phyloP scores from a whole-genome alignment of 192 early-diverging fungal genomes.

The Backusella tarrabulga region DNA sequence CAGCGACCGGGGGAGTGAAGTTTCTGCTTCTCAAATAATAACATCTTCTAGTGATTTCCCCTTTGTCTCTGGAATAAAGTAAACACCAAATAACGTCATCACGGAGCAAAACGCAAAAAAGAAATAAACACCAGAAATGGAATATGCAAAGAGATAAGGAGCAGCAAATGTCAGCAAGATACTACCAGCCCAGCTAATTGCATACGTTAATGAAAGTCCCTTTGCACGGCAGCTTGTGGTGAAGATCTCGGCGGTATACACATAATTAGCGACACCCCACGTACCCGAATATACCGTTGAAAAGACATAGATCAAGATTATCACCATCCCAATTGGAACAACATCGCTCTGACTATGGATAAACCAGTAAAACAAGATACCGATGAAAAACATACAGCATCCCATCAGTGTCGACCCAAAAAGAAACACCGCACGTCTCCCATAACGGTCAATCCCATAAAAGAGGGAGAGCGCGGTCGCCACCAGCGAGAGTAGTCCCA shows the following conservation, averaged over 20 bases:
- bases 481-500: slow-evolving; percentile 61
- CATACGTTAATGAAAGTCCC: slow-evolving; percentile 26
- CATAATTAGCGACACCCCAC: slow-evolving; percentile 23
- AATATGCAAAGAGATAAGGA: slow-evolving; percentile 31
- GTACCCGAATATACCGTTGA: slow-evolving; percentile 20
- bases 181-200: slow-evolving; percentile 26
- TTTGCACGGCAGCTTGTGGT: slow-evolving; percentile 32
- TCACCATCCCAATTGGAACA: slow-evolving; percentile 6
- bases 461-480: slow-evolving; percentile 79
- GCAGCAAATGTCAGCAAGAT: slow-evolving; percentile 31
- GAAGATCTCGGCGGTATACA: slow-evolving; percentile 25
- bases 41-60: slow-evolving; percentile 67
- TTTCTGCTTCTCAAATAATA: no score
- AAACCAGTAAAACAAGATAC: slow-evolving; percentile 29
- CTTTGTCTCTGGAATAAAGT: slow-evolving; percentile 80
- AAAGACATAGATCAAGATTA: slow-evolving; percentile 31
- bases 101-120: slow-evolving; percentile 33
- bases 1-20: no score
- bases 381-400: slow-evolving; percentile 60
- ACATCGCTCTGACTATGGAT: not conserved
- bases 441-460: slow-evolving; percentile 67
- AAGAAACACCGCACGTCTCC: slow-evolving; percentile 71
- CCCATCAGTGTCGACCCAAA: slow-evolving; percentile 66
- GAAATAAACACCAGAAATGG: slow-evolving; percentile 34
- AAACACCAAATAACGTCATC: slow-evolving; percentile 45